These are phyloP conservation scores for Simplicillium aogashimaense DNA, from an alignment of 2,329 filamentous ascomycete genomes.

Conservation along the genomic window DNA sequence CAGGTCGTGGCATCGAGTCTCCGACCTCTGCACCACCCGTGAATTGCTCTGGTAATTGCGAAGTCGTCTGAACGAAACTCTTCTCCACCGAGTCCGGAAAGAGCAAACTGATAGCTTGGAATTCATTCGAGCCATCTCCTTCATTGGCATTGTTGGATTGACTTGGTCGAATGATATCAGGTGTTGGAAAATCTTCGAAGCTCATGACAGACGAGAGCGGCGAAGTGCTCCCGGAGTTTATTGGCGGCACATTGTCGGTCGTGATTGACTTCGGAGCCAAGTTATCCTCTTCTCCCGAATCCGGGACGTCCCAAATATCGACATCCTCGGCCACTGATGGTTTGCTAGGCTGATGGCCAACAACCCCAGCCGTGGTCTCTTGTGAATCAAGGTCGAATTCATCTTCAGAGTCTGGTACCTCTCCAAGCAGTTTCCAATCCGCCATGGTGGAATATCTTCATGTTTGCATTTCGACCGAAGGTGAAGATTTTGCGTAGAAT, in stretches of 20 bases:
- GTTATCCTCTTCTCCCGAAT: constrained; percentile 16
- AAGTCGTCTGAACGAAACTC: neutral
- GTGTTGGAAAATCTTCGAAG: constrained; percentile 14
- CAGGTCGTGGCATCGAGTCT: neutral
- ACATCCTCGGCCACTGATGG: neutral
- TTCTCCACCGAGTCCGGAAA: neutral
- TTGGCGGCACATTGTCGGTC: constrained; percentile 3
- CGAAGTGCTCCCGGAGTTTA: constrained; percentile 16
- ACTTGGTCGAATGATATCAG: constrained; percentile 7
- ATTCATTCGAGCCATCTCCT: neutral
- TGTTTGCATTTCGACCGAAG: neutral
- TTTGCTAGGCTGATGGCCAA: neutral
- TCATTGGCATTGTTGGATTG: neutral
- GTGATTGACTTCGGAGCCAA: constrained; percentile 2
- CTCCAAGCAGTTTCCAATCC: constrained; percentile 39
- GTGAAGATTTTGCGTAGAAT: too few species aligned
- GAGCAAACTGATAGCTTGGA: constrained; percentile 5
- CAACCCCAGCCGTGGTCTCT: constrained; percentile 1
- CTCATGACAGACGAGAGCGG: constrained; percentile 22
- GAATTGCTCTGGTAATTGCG: neutral
- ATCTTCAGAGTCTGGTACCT: constrained; percentile 41
- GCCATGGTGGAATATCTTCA: constrained; percentile 21
- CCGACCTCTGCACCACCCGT: neutral
- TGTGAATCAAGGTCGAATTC: constrained; percentile 17
- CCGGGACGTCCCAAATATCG: constrained; percentile 26